Conservation (phyloP, 306 rosid species). For the Abrus precatorius region DNA sequence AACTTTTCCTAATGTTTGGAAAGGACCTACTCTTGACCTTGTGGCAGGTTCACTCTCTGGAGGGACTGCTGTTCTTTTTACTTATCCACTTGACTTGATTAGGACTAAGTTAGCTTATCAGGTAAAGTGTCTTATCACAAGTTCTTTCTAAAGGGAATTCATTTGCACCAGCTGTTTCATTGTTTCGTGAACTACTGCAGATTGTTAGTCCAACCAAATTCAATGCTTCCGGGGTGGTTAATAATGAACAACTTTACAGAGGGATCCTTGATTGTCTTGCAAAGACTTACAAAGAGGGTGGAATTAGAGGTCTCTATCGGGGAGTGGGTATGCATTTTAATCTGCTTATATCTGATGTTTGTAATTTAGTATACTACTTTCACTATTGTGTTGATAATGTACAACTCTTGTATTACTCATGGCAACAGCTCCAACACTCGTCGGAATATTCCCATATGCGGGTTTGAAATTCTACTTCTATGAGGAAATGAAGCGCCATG, state of each 20-base stretch:
- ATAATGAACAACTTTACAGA: slow-evolving; percentile 64
- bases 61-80: slow-evolving; percentile 92
- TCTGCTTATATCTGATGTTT: slow-evolving; percentile 38
- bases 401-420: slow-evolving; percentile 42
- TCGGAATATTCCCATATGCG: slow-evolving; percentile 97
- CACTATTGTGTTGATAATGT: slow-evolving; percentile 47
- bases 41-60: slow-evolving; percentile 95
- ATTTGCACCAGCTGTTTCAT: background rate
- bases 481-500: slow-evolving; percentile 94
- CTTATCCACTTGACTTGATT: slow-evolving; percentile 92
- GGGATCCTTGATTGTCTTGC: slow-evolving; percentile 90
- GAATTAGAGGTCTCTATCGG: slow-evolving; percentile 88
- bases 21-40: slow-evolving; percentile 95
- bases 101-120: slow-evolving; percentile 95
- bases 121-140: slow-evolving; percentile 55
- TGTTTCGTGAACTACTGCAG: slow-evolving; percentile 54
- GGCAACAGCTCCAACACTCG: slow-evolving; percentile 87
- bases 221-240: slow-evolving; percentile 54
- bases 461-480: slow-evolving; percentile 96
- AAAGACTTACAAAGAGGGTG: slow-evolving; percentile 77
- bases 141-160: background rate
- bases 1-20: slow-evolving; percentile 71
- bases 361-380: slow-evolving; percentile 38
- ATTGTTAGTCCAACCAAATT: slow-evolving; percentile 73
- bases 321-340: slow-evolving; percentile 81